These are phyloP conservation scores for Hyphochytrium catenoides DNA, from an alignment of 352 stramenopile species.

Conservation along the genomic window DNA sequence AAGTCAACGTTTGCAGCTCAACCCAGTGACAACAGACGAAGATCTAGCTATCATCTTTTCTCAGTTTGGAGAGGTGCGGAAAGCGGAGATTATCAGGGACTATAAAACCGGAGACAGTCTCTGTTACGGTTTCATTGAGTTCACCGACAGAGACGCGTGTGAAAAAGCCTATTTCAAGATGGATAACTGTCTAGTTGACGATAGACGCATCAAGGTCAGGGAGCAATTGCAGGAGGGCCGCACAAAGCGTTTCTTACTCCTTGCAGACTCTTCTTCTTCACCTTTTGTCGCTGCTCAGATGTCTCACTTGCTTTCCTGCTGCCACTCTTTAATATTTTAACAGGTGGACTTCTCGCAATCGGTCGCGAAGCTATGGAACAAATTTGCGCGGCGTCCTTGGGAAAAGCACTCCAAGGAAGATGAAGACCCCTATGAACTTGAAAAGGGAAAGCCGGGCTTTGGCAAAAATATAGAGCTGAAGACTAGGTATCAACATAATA, in stretches of 20 bases:
- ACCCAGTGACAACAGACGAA: conserved; percentile 72
- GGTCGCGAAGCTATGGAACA: conserved; percentile 92
- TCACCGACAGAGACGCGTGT: conserved; percentile 75
- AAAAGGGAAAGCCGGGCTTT: too few species aligned
- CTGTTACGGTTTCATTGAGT: conserved; percentile 98
- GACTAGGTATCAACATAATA: too few species aligned
- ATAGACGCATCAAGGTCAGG: conserved; percentile 74
- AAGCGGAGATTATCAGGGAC: conserved; percentile 88
- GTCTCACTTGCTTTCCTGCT: neutral
- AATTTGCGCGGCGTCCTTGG: conserved; percentile 37
- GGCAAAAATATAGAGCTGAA: too few species aligned
- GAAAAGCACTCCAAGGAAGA: conserved; percentile 29
- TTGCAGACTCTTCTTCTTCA: neutral
- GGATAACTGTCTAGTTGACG: conserved; percentile 98
- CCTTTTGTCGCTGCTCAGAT: neutral
- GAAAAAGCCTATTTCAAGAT: conserved; percentile 97
- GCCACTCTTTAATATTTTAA: conserved; percentile 9
- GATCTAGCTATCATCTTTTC: conserved; percentile 86
- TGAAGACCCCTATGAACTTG: too few species aligned
- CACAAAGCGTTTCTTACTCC: too few species aligned
- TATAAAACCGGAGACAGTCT: conserved; percentile 88
- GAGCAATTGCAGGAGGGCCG: too few species aligned
- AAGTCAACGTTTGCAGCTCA: conserved; percentile 56
- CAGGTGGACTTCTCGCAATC: conserved; percentile 95
- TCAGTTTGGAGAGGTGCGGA: conserved; percentile 50